These are phyloP conservation scores for Eucalyptus decipiens DNA, from an alignment of 345 rosid genomes.

Conservation along the genomic window DNA sequence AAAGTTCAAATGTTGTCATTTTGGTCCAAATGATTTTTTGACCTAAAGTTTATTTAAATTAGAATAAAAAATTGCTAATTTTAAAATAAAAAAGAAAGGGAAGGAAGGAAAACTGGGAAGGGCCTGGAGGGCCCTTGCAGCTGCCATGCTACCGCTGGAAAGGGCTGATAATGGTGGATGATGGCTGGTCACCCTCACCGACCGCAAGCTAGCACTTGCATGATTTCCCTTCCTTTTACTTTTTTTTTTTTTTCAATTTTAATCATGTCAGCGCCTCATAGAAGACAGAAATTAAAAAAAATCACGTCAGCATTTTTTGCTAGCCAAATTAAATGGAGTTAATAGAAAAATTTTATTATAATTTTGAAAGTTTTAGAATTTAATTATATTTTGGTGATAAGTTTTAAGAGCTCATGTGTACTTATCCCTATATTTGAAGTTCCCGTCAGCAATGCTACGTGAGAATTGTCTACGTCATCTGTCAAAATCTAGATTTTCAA, in stretches of 20 bases:
- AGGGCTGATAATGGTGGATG: not conserved
- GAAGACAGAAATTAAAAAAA: too few relatives aligned
- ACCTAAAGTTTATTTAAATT: not conserved
- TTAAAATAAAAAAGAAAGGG: too few relatives aligned
- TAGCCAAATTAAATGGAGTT: too few relatives aligned
- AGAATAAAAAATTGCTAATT: too few relatives aligned
- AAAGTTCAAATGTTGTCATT: not conserved
- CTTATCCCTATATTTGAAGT: not conserved
- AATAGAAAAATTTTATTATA: too few relatives aligned
- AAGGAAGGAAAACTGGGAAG: not conserved
- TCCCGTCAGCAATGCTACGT: not conserved
- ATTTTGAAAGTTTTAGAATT: too few relatives aligned
- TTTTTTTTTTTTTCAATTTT: too few relatives aligned
- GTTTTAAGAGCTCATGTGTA: rapidly evolving
- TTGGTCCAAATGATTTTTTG: not conserved
- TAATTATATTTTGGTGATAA: too few relatives aligned
- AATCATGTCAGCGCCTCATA: too few relatives aligned
- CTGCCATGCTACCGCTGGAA: not conserved
- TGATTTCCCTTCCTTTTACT: not conserved
- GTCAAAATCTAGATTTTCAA: not conserved
- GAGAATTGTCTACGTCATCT: not conserved
- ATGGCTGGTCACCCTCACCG: not conserved
- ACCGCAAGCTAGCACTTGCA: not conserved
- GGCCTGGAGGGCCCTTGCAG: too few relatives aligned
- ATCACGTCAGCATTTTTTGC: rapidly evolving